Evolutionary conservation across 108 stramenopile species (phyloP).

Genomic region (Thalassiosira profunda): DNA sequence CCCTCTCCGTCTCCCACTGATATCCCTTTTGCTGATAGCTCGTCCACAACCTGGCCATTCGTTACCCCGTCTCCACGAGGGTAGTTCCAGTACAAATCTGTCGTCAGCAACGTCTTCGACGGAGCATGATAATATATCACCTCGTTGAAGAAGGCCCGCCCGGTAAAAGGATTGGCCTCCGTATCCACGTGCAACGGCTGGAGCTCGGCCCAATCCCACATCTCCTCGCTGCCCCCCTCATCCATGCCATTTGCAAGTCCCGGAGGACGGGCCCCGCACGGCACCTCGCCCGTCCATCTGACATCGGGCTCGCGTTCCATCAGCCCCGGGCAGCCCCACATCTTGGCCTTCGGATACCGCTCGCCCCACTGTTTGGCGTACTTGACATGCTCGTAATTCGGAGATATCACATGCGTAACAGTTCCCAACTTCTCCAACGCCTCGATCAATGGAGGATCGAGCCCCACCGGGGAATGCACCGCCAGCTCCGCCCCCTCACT

Average conservation of each 20-base stretch:
- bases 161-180: slow-evolving; percentile 88
- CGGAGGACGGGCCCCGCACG: slow-evolving; percentile 46
- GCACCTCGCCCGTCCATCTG: slow-evolving; percentile 74
- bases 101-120: slow-evolving; percentile 73
- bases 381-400: slow-evolving; percentile 91
- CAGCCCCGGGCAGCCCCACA: slow-evolving; percentile 89
- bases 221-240: not conserved
- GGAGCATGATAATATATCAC: slow-evolving; percentile 76
- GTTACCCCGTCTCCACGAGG: slow-evolving; percentile 69
- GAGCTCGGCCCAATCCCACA: slow-evolving; percentile 75
- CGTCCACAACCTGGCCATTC: slow-evolving; percentile 47
- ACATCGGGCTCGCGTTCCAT: slow-evolving; percentile 55
- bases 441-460: slow-evolving; percentile 56
- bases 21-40: slow-evolving; percentile 6
- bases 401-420: slow-evolving; percentile 79
- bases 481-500: slow-evolving; percentile 54
- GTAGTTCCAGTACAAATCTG: slow-evolving; percentile 93
- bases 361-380: slow-evolving; percentile 71
- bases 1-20: slow-evolving; percentile 3
- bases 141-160: slow-evolving; percentile 88
- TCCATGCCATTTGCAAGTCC: slow-evolving; percentile 21
- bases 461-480: slow-evolving; percentile 77
- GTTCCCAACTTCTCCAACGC: slow-evolving; percentile 61
- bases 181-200: slow-evolving; percentile 72
- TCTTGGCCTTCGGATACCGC: slow-evolving; percentile 65